Evolutionary conservation across 331 rosid species (phyloP).

Genomic region (Pyracantha coccinea): DNA sequence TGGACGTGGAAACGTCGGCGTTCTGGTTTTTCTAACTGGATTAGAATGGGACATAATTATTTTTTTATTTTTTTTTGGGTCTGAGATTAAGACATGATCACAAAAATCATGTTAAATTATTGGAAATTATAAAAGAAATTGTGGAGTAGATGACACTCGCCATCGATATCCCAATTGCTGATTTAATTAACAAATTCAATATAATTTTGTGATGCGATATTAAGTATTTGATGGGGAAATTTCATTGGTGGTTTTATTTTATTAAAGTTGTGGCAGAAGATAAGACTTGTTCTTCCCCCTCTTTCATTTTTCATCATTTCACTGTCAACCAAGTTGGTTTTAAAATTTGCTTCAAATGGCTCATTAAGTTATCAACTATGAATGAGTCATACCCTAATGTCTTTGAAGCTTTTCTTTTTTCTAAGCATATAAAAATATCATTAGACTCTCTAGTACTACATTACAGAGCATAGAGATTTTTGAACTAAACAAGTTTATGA

Average conservation of each 20-base stretch:
- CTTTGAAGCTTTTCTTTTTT: too few species aligned
- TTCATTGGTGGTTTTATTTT: background rate
- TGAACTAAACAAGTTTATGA: too few species aligned
- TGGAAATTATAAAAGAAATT: background rate
- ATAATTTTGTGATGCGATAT: background rate
- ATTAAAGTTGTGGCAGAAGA: background rate
- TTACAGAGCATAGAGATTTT: too few species aligned
- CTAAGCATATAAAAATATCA: too few species aligned
- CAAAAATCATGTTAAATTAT: too few species aligned
- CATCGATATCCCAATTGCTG: constrained; percentile 7
- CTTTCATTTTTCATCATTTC: too few species aligned
- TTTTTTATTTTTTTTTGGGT: too few species aligned
- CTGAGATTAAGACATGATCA: background rate
- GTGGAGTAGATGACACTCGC: constrained; percentile 6
- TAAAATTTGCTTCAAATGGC: too few species aligned
- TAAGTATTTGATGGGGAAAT: background rate
- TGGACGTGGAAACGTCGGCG: background rate
- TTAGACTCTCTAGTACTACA: too few species aligned
- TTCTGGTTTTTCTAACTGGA: background rate
- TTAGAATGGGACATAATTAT: background rate
- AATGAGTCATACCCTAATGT: too few species aligned
- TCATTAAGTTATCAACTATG: too few species aligned
- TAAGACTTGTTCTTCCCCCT: background rate
- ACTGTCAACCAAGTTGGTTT: too few species aligned
- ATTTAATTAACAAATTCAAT: background rate